Percentiles rank a stretch among this genome's conserved stretches.
Evolutionary conservation across 208 protist genomes (phyloP).

Genomic region (Crithidia sp.): DNA sequence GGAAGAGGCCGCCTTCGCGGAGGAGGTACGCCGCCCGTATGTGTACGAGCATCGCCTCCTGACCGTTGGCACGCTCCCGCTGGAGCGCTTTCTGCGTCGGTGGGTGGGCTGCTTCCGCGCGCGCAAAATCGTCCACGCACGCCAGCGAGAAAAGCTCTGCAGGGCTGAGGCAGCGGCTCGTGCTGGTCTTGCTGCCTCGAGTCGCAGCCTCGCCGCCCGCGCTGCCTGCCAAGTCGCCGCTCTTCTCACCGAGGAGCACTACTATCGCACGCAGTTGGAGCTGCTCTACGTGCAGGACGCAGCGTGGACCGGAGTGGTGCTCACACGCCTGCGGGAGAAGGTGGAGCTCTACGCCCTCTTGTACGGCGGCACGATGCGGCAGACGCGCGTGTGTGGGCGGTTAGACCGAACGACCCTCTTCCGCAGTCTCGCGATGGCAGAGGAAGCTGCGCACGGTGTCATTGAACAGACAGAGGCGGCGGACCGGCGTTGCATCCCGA

Average conservation of each 20-base stretch:
- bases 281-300: conserved; percentile 36
- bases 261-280: conserved; percentile 48
- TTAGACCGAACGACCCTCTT: conserved; percentile 51
- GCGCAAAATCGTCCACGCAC: conserved; percentile 21
- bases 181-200: conserved; percentile 32
- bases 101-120: conserved; percentile 47
- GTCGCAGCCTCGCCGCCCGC: conserved; percentile 22
- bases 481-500: conserved; percentile 8
- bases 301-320: conserved; percentile 39
- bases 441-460: conserved; percentile 22
- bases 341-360: conserved; percentile 54
- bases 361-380: conserved; percentile 60
- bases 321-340: conserved; percentile 40
- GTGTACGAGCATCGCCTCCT: conserved; percentile 38
- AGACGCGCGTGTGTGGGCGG: conserved; percentile 43
- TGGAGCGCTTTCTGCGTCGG: conserved; percentile 36
- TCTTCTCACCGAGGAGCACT: conserved; percentile 32
- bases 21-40: not conserved
- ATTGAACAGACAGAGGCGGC: conserved; percentile 26
- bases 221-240: conserved; percentile 24
- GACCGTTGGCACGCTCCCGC: conserved; percentile 34
- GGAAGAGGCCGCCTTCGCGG: conserved; percentile 22
- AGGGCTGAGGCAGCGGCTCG: conserved; percentile 35
- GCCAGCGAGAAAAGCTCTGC: conserved; percentile 17
- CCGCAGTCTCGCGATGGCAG: conserved; percentile 34